Evolutionary conservation across 192 early-diverging fungal genomes (phyloP), one percentile per base, ranked within the genome.

Genomic region (Rhizophagus clarus): DNA sequence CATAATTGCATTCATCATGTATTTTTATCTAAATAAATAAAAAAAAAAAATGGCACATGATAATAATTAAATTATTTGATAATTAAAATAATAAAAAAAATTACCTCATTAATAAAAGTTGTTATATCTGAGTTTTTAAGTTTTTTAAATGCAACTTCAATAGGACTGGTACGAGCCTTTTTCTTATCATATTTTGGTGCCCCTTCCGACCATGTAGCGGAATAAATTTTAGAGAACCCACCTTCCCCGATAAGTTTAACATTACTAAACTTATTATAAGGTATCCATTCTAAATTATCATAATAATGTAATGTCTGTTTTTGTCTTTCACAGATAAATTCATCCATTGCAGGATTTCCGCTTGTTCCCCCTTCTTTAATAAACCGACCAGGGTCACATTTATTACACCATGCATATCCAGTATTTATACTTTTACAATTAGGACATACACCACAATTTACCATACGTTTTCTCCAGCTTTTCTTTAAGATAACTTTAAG

Each of bases 271-370:
- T 14, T 61, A 3, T 49, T 0, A 62, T 34, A 64, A 28, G 75
- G 61, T 20, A 76, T 64, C 75, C 75, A 76, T 28, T 76, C 75
- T n/a, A 76, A 34, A 64, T 56, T 22, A 29, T 74, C 11, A 32
- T 17, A 15, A 37, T 20, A 70, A 37, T 70, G 29, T 66, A 31
- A 9, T 1, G 64, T 66, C 12, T 31, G 0, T 31, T 12, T 14
- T 56, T 56, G 51, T 17, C 34, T 34, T 42, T 42, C 40, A 42
- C 8, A 9, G 7, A 42, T 42, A 42, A 42, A 42, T 0, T 42
- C 0, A 10, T 42, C 40, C 1, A 42, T 42, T 10, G 1, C 0
- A 11, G 0, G 1, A 10, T 10, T 42, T 7, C 10, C 40, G 9
- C 6, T 42, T 42, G 40, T 0, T 3, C 5, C 5, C 5, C 10